A percentile compares a stretch with the other conserved stretches of the same genome.
phyloP scores from a whole-genome alignment of 2,329 filamentous ascomycete species.

The Calonectria naviculata region DNA sequence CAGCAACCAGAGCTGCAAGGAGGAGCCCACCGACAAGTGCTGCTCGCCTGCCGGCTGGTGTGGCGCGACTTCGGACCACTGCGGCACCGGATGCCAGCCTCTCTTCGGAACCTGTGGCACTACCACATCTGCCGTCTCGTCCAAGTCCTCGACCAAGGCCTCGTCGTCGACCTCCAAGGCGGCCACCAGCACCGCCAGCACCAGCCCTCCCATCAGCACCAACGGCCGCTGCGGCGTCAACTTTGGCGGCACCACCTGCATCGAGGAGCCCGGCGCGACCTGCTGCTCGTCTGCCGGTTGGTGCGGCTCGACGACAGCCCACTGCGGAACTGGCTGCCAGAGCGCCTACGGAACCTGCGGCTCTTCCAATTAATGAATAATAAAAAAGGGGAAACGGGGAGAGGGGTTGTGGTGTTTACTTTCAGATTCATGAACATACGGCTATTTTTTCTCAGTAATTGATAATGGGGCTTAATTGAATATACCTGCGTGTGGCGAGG shows the following conservation, averaged over 20 bases:
- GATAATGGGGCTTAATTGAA: slow-evolving; percentile 17
- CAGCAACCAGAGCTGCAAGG: slow-evolving; percentile 32
- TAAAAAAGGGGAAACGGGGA: neutral
- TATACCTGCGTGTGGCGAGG: neutral
- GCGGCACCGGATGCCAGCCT: slow-evolving; percentile 52
- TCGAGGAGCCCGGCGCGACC: slow-evolving; percentile 31
- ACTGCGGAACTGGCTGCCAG: slow-evolving; percentile 54
- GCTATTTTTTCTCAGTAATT: slow-evolving; percentile 6
- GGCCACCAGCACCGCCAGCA: slow-evolving; percentile 9
- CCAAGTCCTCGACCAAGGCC: slow-evolving; percentile 20
- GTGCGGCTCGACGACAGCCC: slow-evolving; percentile 52
- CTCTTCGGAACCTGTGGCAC: slow-evolving; percentile 42
- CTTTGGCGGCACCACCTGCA: slow-evolving; percentile 37
- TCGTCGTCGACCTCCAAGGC: slow-evolving; percentile 10
- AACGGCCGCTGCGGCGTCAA: slow-evolving; percentile 43
- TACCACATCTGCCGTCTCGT: slow-evolving; percentile 9
- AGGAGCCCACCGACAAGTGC: slow-evolving; percentile 30
- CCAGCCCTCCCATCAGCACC: slow-evolving; percentile 14
- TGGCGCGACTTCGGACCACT: slow-evolving; percentile 53
- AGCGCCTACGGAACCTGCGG: slow-evolving; percentile 42
- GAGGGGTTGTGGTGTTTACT: neutral
- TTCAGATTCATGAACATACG: slow-evolving; percentile 8
- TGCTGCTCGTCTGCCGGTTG: slow-evolving; percentile 46
- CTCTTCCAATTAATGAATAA: neutral
- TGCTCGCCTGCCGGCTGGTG: slow-evolving; percentile 45